These are phyloP conservation scores for Melaleuca quinquenervia DNA, from an alignment of 345 rosid species.

Conservation along the genomic window DNA sequence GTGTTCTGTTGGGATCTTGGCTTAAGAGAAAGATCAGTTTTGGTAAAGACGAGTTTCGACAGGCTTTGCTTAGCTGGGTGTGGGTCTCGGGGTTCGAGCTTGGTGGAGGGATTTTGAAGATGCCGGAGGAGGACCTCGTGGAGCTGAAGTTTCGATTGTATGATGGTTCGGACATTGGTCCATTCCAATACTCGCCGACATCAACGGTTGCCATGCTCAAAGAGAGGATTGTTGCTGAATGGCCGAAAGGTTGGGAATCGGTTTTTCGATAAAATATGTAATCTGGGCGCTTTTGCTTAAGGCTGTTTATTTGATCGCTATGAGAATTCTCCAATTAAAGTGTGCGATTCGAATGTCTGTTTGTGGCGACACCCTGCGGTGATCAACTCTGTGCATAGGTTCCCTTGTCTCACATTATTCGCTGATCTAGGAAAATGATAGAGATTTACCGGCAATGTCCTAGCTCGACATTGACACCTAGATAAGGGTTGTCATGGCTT, in stretches of 20 bases:
- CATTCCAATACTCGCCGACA: constrained; percentile 64
- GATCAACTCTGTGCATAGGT: background rate
- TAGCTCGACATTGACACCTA: background rate
- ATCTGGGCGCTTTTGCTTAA: background rate
- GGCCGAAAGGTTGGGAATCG: constrained; percentile 72
- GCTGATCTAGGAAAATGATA: background rate
- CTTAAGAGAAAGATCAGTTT: background rate
- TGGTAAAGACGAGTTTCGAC: background rate
- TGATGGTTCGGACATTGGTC: constrained; percentile 93
- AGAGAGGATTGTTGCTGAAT: constrained; percentile 68
- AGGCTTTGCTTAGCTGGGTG: background rate
- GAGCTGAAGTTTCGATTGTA: constrained; percentile 83
- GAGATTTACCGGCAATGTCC: background rate
- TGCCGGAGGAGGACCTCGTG: constrained; percentile 74
- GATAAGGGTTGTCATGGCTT: background rate
- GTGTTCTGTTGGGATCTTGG: background rate
- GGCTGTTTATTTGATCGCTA: background rate
- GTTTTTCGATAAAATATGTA: background rate
- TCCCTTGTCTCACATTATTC: background rate
- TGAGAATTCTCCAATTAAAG: background rate
- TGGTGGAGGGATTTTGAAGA: constrained; percentile 24
- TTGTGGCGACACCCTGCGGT: background rate
- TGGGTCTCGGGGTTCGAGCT: constrained; percentile 1
- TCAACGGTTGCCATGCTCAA: constrained; percentile 72
- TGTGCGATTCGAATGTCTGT: background rate